phyloP scores from a whole-genome alignment of 2,329 filamentous ascomycete species.

The Pseudocercospora cruenta region DNA sequence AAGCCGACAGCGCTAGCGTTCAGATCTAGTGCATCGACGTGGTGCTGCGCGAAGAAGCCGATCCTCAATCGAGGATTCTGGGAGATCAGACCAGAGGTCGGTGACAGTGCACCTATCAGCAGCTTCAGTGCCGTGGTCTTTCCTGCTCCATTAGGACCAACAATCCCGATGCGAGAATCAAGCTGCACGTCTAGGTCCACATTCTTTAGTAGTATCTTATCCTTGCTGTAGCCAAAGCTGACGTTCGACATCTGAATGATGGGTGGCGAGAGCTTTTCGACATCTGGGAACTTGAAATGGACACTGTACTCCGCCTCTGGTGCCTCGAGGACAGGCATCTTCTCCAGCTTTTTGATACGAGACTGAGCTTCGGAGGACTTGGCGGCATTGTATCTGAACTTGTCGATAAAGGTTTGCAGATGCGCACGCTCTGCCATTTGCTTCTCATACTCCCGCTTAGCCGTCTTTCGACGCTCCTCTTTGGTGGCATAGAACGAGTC shows the following conservation, averaged over 20 bases:
- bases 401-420: constrained; percentile 97
- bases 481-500: constrained; percentile 95
- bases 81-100: constrained; percentile 80
- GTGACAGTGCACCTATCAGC: constrained; percentile 82
- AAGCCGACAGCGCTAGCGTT: constrained; percentile 88
- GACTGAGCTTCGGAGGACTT: constrained; percentile 98
- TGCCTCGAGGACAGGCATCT: constrained; percentile 87
- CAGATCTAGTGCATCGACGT: constrained; percentile 93
- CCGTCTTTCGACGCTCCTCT: constrained; percentile 94
- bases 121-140: constrained; percentile 98
- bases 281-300: constrained; percentile 95
- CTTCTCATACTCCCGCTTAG: constrained; percentile 96
- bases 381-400: constrained; percentile 98
- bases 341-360: constrained; percentile 97
- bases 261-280: constrained; percentile 94
- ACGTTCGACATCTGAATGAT: constrained; percentile 98
- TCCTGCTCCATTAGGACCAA: constrained; percentile 98
- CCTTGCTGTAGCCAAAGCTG: constrained; percentile 81
- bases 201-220: constrained; percentile 78
- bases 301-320: constrained; percentile 95
- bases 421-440: constrained; percentile 94
- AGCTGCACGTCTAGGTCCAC: constrained; percentile 97
- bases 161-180: constrained; percentile 96
- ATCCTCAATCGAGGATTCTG: constrained; percentile 86
- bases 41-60: constrained; percentile 97